Conservation (phyloP, 1,284 basidiomycete species). For the Apiotrichum montevideense region DNA sequence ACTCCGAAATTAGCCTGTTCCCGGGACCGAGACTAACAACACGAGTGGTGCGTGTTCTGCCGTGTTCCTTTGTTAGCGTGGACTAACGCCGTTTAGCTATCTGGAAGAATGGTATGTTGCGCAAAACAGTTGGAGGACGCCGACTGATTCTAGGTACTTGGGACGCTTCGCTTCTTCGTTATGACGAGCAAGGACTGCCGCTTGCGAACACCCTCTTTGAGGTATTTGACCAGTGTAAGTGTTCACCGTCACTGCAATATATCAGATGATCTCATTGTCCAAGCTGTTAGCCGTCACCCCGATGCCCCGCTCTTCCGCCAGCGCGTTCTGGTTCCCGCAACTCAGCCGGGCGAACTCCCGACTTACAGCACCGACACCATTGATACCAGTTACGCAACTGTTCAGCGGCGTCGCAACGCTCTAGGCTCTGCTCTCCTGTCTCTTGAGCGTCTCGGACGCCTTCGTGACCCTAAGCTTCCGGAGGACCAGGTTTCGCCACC, state of each 20-base stretch:
- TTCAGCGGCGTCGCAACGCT: slow-evolving; percentile 34
- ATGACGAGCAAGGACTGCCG: not conserved
- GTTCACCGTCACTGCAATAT: not conserved
- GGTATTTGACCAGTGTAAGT: slow-evolving; percentile 44
- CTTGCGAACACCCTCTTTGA: slow-evolving; percentile 37
- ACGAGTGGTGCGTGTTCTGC: slow-evolving; percentile 24
- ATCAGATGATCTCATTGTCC: too few relatives aligned
- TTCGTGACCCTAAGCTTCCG: slow-evolving; percentile 22
- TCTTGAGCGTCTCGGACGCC: slow-evolving; percentile 38
- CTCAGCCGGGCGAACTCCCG: slow-evolving; percentile 19
- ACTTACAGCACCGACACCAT: slow-evolving; percentile 30
- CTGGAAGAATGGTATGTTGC: slow-evolving; percentile 4
- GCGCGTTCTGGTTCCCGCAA: slow-evolving; percentile 24
- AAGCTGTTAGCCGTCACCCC: slow-evolving; percentile 15
- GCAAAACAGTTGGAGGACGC: not conserved
- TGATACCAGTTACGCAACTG: slow-evolving; percentile 32
- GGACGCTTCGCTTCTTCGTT: not conserved
- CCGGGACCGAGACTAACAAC: slow-evolving; percentile 26
- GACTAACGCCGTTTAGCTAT: not conserved
- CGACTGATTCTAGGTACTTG: not conserved
- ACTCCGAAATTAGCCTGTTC: slow-evolving; percentile 23
- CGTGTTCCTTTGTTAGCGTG: not conserved
- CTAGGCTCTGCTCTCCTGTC: slow-evolving; percentile 40
- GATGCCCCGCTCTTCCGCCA: slow-evolving; percentile 29
- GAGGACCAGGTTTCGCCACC: slow-evolving; percentile 15